phyloP scores from a whole-genome alignment of 495 filamentous ascomycete genomes.

The Astrothelium subdiscretum region DNA sequence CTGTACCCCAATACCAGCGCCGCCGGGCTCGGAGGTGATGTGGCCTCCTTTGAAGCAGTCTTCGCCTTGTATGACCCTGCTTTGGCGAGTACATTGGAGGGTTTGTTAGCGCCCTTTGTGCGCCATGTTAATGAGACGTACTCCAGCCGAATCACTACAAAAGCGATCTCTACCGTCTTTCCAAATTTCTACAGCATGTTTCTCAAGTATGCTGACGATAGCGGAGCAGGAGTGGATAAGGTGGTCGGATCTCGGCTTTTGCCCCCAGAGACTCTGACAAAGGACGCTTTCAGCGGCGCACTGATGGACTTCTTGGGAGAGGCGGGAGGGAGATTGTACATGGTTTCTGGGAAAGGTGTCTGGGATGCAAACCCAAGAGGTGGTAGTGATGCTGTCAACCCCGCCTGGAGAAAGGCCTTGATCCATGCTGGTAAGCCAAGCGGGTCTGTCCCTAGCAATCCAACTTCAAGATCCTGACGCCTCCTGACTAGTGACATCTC shows the following conservation, averaged over 20 bases:
- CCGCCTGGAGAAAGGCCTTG: not conserved
- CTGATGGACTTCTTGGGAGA: not conserved
- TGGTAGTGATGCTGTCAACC: not conserved
- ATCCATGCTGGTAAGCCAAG: not conserved
- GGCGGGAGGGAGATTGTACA: not conserved
- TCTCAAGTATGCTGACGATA: not conserved
- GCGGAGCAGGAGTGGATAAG: not conserved
- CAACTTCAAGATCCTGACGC: not conserved
- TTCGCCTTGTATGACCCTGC: not conserved
- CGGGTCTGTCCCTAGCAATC: too few relatives aligned
- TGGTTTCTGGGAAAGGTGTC: not conserved
- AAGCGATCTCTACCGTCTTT: not conserved
- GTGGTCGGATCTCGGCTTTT: not conserved
- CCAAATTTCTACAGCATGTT: not conserved
- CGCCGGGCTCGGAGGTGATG: not conserved
- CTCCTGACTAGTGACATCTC: not conserved
- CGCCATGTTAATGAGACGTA: not conserved
- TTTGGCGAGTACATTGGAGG: not conserved
- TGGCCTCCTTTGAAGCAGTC: not conserved
- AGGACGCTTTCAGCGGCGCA: not conserved
- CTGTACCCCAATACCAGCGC: not conserved
- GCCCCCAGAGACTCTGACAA: not conserved
- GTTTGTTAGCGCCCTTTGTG: not conserved
- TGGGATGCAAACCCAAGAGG: not conserved
- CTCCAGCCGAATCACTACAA: not conserved